These are phyloP conservation scores for Tagetes erecta DNA, from an alignment of 129 eudicot genomes.

Conservation along the genomic window DNA sequence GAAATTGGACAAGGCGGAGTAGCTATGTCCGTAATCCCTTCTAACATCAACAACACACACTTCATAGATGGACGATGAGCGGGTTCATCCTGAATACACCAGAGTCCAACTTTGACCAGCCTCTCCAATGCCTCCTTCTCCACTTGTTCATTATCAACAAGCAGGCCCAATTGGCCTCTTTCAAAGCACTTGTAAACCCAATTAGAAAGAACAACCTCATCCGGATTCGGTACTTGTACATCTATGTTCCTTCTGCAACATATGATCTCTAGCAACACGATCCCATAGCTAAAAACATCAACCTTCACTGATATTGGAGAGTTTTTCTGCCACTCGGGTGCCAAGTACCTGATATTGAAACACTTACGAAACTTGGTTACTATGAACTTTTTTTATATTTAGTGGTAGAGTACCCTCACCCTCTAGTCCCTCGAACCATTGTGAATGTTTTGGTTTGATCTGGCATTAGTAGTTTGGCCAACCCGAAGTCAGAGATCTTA, in stretches of 20 bases:
- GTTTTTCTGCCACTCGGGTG: conserved; percentile 9
- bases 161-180: conserved; percentile 1
- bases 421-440: conserved; percentile 8
- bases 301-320: conserved; percentile 9
- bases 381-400: neutral
- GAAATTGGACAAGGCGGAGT: conserved; percentile 11
- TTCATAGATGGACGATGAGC: conserved; percentile 13
- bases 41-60: conserved; percentile 10
- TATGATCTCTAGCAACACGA: conserved; percentile 5
- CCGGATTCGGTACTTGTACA: neutral
- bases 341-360: neutral
- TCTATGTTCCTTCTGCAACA: conserved; percentile 7
- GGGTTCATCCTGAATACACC: conserved; percentile 9
- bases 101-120: conserved; percentile 2
- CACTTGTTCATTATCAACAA: neutral
- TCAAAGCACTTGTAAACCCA: conserved; percentile 12
- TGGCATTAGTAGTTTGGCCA: conserved; percentile 14
- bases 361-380: neutral
- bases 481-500: conserved; percentile 8
- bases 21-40: conserved; percentile 3
- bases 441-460: conserved; percentile 7
- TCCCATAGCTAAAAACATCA: neutral
- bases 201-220: conserved; percentile 6
- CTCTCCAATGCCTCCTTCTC: conserved; percentile 1
- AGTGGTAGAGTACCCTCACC: neutral